Base-by-base conservation (phyloP, 306 rosid species). In the Lathyrus sativus region DNA sequence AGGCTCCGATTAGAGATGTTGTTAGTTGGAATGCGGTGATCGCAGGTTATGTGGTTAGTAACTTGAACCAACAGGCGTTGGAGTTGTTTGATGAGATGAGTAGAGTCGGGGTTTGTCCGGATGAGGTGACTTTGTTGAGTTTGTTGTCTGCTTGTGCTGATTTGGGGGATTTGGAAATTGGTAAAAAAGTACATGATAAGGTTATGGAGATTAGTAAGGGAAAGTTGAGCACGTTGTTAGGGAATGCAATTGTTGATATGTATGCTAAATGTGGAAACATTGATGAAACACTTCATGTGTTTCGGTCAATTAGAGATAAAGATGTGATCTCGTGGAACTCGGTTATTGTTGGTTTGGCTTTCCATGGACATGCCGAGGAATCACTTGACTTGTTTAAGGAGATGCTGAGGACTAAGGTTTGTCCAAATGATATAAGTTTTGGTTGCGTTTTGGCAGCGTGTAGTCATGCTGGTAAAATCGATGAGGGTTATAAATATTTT, bases 391-490 rank as follows among this genome's bases (percentile, higher is more conserved):
- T 85, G 37, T 90, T 90, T 70, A 76, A 51, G 48, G 80, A 83
- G 66, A 90, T 92, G 96, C 67, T 24, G 59, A 78, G 65, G 87
- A 71, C 78, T 65, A 86, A 77, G 65, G 46, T 85, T 53, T 57
- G 82, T 73, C 93, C 87, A 31, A 75, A 90, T 53, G 91, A 79
- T 75, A 78, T 90, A 78, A 90, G 91, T 9, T 85, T 89, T 51
- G 80, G 88, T 31, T 93, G 88, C 22, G 97, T 88, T 71, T 82
- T 93, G 71, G 87, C 69, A 63, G 96, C 96, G 44, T 93, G 98
- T 68, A 90, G 98, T 61, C 98, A 92, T 81, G 93, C 88, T 5
- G 98, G 98, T 33, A 83, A 86, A 79, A 83, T 87, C 60, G 79
- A 82, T n/a, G 89, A 86, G 82, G 96, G 96, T 39, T 70, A 74